phyloP scores from a whole-genome alignment of 1,284 basidiomycete genomes.

The Cutaneotrichosporon sp. region DNA sequence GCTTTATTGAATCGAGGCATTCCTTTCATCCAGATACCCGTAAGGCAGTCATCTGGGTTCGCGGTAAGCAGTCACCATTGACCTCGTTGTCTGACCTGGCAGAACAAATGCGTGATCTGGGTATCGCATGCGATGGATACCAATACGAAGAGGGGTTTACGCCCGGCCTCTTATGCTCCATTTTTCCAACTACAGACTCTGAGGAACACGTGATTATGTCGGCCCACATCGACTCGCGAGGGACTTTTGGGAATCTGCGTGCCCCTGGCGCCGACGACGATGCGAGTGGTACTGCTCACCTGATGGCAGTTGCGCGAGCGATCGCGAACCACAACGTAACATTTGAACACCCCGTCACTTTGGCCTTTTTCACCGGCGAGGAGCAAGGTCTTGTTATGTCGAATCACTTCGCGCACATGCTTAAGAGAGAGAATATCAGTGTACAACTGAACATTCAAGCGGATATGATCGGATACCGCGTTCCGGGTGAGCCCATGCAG shows the following conservation, averaged over 20 bases:
- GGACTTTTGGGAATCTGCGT: slow-evolving; percentile 68
- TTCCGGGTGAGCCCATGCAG: slow-evolving; percentile 65
- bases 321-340: slow-evolving; percentile 59
- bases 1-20: slow-evolving; percentile 63
- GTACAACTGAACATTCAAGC: slow-evolving; percentile 78
- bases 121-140: slow-evolving; percentile 62
- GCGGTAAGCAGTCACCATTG: slow-evolving; percentile 43
- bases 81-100: neutral
- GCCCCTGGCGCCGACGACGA: slow-evolving; percentile 76
- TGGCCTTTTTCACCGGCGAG: slow-evolving; percentile 51
- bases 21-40: slow-evolving; percentile 67
- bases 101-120: slow-evolving; percentile 60
- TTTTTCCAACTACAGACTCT: slow-evolving; percentile 49
- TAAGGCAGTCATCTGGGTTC: slow-evolving; percentile 70
- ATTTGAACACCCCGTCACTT: slow-evolving; percentile 45
- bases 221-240: slow-evolving; percentile 80
- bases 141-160: slow-evolving; percentile 61
- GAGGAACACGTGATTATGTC: slow-evolving; percentile 57
- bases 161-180: slow-evolving; percentile 71
- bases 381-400: slow-evolving; percentile 52
- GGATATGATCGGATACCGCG: slow-evolving; percentile 79
- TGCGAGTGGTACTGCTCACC: slow-evolving; percentile 57
- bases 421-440: slow-evolving; percentile 54
- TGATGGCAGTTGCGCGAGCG: slow-evolving; percentile 69
- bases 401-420: slow-evolving; percentile 41